Conservation (phyloP, 768 basidiomycete genomes). For the Mycena galopus region DNA sequence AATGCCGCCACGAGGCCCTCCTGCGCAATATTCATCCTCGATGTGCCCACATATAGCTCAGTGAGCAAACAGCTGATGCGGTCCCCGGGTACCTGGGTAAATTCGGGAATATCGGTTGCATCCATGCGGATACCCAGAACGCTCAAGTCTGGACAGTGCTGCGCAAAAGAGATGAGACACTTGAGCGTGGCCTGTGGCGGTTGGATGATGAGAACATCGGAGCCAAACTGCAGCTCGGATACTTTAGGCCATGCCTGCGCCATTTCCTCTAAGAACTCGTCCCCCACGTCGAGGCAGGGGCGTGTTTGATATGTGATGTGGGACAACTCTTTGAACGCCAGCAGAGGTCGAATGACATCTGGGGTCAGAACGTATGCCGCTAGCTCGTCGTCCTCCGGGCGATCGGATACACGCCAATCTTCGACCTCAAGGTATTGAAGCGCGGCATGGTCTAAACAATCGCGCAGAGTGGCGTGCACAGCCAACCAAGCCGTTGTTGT, state of each 20-base stretch:
- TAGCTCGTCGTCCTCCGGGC: not conserved
- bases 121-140: conserved; percentile 15
- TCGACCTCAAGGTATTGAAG: not conserved
- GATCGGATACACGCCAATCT: not conserved
- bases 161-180: conserved; percentile 25
- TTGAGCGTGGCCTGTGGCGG: conserved; percentile 14
- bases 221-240: not conserved
- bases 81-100: not conserved
- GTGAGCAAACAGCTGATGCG: not conserved
- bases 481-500: conserved; percentile 22
- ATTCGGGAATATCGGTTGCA: conserved; percentile 1
- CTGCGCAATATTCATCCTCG: not conserved
- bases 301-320: not conserved
- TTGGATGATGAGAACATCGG: not conserved
- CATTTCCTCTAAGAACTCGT: conserved; percentile 18
- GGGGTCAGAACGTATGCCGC: conserved; percentile 13
- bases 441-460: conserved; percentile 6
- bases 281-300: conserved; percentile 9
- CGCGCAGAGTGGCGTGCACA: conserved; percentile 10
- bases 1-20: conserved; percentile 12
- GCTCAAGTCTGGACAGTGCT: not conserved
- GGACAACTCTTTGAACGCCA: conserved; percentile 1
- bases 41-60: conserved; percentile 19
- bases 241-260: conserved; percentile 1
- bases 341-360: conserved; percentile 10